These are phyloP conservation scores for Aphanocladium album DNA, from an alignment of 2,329 filamentous ascomycete species.

Conservation along the genomic window DNA sequence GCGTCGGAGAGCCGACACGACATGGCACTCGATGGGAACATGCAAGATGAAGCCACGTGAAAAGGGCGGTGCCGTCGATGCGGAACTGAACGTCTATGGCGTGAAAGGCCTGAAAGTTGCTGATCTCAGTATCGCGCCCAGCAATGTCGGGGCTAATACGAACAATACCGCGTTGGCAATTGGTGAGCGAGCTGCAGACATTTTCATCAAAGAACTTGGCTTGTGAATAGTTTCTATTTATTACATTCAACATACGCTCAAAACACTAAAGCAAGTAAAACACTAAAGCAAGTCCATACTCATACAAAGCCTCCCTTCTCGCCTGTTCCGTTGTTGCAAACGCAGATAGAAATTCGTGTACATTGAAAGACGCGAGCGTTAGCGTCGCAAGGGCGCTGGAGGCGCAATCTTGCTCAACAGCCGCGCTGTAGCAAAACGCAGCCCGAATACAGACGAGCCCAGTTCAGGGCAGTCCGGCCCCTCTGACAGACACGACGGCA, in stretches of 20 bases:
- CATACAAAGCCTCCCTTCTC: no score
- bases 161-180: conserved; percentile 39
- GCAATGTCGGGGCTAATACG: conserved; percentile 40
- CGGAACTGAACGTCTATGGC: conserved; percentile 34
- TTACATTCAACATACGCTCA: no score
- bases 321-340: no score
- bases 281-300: no score
- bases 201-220: conserved; percentile 25
- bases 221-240: neutral
- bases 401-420: neutral
- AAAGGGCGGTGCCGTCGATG: conserved; percentile 34
- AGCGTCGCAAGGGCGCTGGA: no score
- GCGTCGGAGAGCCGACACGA: conserved; percentile 32
- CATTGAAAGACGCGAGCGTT: no score
- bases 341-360: no score
- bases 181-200: conserved; percentile 37
- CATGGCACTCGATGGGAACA: conserved; percentile 40
- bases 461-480: no score
- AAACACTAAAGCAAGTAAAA: neutral
- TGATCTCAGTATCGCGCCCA: conserved; percentile 26
- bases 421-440: no score
- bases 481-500: neutral
- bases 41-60: conserved; percentile 36
- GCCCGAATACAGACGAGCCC: no score
- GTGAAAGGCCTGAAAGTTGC: conserved; percentile 31